A percentile compares a stretch with the other conserved stretches of the same genome.
Evolutionary conservation across 805 yeast genomes (phyloP).

Genomic region (Lipomyces kockii): DNA sequence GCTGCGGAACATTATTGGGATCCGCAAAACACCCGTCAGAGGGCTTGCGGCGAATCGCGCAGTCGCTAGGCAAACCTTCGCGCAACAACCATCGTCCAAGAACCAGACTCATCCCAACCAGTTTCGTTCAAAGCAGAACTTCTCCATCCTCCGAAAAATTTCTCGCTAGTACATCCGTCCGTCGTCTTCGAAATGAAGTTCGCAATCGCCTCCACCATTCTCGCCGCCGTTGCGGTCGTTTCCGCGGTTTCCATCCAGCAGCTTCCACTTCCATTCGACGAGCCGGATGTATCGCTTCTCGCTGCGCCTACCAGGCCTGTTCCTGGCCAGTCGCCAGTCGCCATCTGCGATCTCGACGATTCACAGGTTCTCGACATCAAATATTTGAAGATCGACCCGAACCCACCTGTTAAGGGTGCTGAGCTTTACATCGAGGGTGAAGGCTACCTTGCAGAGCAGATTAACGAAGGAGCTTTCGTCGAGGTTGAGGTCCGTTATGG

Average conservation of each 20-base stretch:
- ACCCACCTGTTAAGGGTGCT: constrained; percentile 87
- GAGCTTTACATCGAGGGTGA: constrained; percentile 78
- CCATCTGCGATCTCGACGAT: constrained; percentile 69
- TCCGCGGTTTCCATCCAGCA: constrained; percentile 16
- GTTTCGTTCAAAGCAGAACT: not conserved
- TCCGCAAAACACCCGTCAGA: not conserved
- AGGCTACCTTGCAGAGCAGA: constrained; percentile 60
- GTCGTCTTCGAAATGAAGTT: constrained; percentile 13
- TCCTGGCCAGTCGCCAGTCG: constrained; percentile 89
- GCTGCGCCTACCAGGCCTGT: constrained; percentile 54
- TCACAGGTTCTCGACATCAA: constrained; percentile 68
- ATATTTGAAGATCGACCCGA: constrained; percentile 68
- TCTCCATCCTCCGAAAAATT: not conserved
- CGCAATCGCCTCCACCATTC: constrained; percentile 6
- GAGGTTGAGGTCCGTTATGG: constrained; percentile 94
- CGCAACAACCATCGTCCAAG: not conserved
- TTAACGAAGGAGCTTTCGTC: constrained; percentile 88
- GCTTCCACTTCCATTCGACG: constrained; percentile 31
- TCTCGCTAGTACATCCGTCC: not conserved
- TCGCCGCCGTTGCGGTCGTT: constrained; percentile 14
- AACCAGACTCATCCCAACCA: not conserved
- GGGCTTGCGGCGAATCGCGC: not conserved
- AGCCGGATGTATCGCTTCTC: not conserved
- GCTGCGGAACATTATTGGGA: not conserved
- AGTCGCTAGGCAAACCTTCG: not conserved